Evolutionary conservation across 495 filamentous ascomycete genomes (phyloP).

Genomic region (Trypethelium eluteriae): DNA sequence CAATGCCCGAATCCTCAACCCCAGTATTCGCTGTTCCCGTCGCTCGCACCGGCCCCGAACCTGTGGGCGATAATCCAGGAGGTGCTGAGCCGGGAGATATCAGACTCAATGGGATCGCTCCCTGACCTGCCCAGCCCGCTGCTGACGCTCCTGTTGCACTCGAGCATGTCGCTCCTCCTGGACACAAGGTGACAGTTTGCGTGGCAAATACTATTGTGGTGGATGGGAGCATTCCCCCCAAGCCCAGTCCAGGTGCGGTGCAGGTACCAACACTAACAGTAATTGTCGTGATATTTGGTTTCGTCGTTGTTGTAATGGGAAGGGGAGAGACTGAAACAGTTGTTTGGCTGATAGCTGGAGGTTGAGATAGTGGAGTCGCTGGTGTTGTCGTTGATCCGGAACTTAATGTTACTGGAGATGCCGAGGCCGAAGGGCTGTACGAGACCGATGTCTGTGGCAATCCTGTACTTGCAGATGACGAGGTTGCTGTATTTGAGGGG

Average conservation of each 20-base stretch:
- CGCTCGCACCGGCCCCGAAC: not conserved
- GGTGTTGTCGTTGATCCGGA: not conserved
- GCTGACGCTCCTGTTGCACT: not conserved
- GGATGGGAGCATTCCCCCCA: not conserved
- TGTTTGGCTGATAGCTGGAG: not conserved
- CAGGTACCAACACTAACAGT: not conserved
- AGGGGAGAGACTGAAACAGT: not conserved
- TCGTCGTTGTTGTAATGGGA: not conserved
- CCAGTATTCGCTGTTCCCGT: constrained; percentile 3
- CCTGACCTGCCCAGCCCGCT: not conserved
- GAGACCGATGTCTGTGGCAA: not conserved
- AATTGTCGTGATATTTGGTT: not conserved
- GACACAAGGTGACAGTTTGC: not conserved
- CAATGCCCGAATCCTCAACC: not conserved
- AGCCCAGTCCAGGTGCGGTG: not conserved
- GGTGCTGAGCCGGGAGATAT: not conserved
- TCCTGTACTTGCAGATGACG: not conserved
- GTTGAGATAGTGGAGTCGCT: not conserved
- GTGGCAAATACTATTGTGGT: not conserved
- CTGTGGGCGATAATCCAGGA: not conserved
- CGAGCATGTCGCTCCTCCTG: constrained; percentile 2
- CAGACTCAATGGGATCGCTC: not conserved
- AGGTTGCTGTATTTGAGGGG: not conserved
- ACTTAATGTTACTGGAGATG: not conserved
- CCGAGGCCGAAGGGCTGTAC: not conserved